Conservation (phyloP, 176 grass and related monocot genomes). For the Carex pumila region DNA sequence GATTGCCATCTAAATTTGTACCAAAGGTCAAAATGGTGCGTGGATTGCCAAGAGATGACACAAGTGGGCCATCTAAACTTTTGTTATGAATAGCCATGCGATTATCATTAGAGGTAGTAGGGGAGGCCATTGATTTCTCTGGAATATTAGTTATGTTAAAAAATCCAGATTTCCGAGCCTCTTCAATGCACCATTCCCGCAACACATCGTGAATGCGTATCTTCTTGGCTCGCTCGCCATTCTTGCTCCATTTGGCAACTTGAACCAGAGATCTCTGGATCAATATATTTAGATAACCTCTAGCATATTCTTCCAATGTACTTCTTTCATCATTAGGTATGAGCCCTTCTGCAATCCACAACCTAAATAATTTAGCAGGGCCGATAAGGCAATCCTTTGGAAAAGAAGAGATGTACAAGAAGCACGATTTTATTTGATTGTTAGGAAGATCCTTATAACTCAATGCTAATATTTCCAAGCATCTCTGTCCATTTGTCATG, state of each 20-base stretch:
- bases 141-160: neutral
- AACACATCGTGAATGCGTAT: conserved; percentile 33
- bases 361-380: neutral
- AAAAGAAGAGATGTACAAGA: conserved; percentile 10
- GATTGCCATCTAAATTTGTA: neutral
- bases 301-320: conserved; percentile 12
- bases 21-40: conserved; percentile 24
- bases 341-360: conserved; percentile 23
- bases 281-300: neutral
- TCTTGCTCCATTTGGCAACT: conserved; percentile 5
- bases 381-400: neutral
- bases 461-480: conserved; percentile 14
- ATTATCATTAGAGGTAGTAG: neutral
- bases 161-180: conserved; percentile 24
- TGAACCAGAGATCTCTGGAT: conserved; percentile 31
- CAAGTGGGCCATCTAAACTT: neutral
- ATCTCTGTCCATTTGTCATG: conserved; percentile 15
- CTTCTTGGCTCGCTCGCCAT: neutral
- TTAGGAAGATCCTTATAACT: conserved; percentile 17
- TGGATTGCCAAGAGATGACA: neutral
- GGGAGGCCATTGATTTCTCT: neutral
- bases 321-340: conserved; percentile 10
- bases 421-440: conserved; percentile 20
- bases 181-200: conserved; percentile 26
- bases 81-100: conserved; percentile 4